A percentile compares a stretch with the other conserved stretches of the same genome.
Evolutionary conservation across 176 grass and related monocot species (phyloP).

Genomic region (Echinochloa phyllopogon): DNA sequence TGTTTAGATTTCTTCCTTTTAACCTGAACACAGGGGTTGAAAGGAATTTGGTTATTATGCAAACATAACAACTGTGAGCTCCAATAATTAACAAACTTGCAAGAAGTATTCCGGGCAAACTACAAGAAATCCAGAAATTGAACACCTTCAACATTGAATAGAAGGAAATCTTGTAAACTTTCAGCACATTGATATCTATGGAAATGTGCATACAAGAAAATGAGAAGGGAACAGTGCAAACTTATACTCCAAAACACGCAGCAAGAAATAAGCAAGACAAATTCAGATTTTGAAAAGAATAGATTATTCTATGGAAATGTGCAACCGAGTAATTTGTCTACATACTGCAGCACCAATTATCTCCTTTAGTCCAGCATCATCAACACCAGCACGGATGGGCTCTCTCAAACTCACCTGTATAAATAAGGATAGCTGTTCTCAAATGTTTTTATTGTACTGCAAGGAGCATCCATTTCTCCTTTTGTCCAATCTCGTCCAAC

Average conservation of each 20-base stretch:
- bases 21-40: slow-evolving; percentile 55
- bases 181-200: neutral
- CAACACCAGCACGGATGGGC: slow-evolving; percentile 68
- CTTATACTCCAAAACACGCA: neutral
- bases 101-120: neutral
- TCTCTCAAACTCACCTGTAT: slow-evolving; percentile 93
- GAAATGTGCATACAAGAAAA: neutral
- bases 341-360: slow-evolving; percentile 90
- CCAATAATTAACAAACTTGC: neutral
- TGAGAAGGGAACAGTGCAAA: neutral
- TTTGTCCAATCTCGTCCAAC: neutral
- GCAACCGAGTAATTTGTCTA: slow-evolving; percentile 24
- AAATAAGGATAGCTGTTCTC: slow-evolving; percentile 37
- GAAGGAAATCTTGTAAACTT: slow-evolving; percentile 12
- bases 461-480: neutral
- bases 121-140: neutral
- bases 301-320: neutral
- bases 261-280: neutral
- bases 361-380: slow-evolving; percentile 74
- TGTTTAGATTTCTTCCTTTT: slow-evolving; percentile 97
- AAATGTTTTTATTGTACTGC: neutral
- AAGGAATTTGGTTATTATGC: neutral
- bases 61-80: slow-evolving; percentile 21
- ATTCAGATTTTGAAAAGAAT: neutral
- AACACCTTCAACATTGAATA: neutral